Conservation (phyloP, 495 filamentous ascomycete genomes). For the Neurospora sp. region DNA sequence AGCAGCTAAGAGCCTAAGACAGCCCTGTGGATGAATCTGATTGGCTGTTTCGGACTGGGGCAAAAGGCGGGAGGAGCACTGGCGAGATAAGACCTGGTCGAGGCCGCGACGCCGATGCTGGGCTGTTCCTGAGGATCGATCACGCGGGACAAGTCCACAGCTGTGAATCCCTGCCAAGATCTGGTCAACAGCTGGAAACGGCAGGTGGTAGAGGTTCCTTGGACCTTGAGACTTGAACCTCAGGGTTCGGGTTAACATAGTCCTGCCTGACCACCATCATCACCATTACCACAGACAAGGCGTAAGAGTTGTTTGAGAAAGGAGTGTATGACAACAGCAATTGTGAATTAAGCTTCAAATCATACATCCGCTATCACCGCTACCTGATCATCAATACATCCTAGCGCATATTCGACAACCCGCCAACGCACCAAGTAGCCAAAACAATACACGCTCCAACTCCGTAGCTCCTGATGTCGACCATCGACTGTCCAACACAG, state of each 20-base stretch:
- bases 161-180: not conserved
- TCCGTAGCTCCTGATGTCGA: not conserved
- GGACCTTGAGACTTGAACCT: not conserved
- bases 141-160: not conserved
- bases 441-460: not conserved
- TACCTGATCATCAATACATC: not conserved
- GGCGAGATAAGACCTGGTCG: not conserved
- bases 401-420: not conserved
- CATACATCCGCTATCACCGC: not conserved
- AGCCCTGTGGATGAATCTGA: not conserved
- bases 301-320: not conserved
- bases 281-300: not conserved
- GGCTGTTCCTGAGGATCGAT: not conserved
- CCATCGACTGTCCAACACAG: not conserved
- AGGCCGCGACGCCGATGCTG: not conserved
- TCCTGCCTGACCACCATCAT: not conserved
- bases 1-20: not conserved
- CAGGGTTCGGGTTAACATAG: not conserved
- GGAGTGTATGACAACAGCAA: not conserved
- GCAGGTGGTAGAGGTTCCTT: not conserved
- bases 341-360: not conserved
- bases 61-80: not conserved
- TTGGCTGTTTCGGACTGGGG: not conserved
- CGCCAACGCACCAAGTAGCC: not conserved
- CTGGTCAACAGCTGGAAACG: not conserved